These are phyloP conservation scores for Galeopsis tetrahit DNA, from an alignment of 257 asterid genomes.

Conservation along the genomic window DNA sequence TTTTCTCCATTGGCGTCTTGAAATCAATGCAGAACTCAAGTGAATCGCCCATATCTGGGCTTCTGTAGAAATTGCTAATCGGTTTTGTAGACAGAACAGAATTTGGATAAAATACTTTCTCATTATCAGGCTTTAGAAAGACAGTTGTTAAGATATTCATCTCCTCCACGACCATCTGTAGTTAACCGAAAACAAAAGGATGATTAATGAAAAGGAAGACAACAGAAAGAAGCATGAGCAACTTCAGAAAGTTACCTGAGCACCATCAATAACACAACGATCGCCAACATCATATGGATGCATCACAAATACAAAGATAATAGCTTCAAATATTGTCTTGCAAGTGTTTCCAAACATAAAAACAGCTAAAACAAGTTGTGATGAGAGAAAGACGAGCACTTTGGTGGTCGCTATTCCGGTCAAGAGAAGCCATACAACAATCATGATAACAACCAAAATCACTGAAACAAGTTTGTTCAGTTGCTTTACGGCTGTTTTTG, in stretches of 20 bases:
- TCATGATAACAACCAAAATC: conserved; percentile 39
- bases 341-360: conserved; percentile 72
- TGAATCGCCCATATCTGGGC: conserved; percentile 59
- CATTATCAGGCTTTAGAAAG: conserved; percentile 48
- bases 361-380: conserved; percentile 61
- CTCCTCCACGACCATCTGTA: conserved; percentile 59
- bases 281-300: conserved; percentile 74
- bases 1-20: conserved; percentile 52
- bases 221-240: conserved; percentile 5
- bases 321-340: conserved; percentile 68
- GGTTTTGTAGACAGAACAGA: conserved; percentile 52
- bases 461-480: conserved; percentile 53
- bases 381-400: conserved; percentile 55
- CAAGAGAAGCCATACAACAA: conserved; percentile 57
- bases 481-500: conserved; percentile 69
- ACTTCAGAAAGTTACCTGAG: conserved; percentile 43
- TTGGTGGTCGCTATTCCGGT: conserved; percentile 64
- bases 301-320: conserved; percentile 65
- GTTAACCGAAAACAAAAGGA: not conserved
- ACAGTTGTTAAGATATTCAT: conserved; percentile 58
- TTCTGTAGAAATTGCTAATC: conserved; percentile 53
- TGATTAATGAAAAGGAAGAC: not conserved
- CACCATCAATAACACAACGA: conserved; percentile 62
- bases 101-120: conserved; percentile 52
- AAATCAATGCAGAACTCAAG: conserved; percentile 52